Percentiles rank a stretch among this genome's conserved stretches.
Conservation (phyloP, 345 rosid species). For the Abelmoschus esculentus region DNA sequence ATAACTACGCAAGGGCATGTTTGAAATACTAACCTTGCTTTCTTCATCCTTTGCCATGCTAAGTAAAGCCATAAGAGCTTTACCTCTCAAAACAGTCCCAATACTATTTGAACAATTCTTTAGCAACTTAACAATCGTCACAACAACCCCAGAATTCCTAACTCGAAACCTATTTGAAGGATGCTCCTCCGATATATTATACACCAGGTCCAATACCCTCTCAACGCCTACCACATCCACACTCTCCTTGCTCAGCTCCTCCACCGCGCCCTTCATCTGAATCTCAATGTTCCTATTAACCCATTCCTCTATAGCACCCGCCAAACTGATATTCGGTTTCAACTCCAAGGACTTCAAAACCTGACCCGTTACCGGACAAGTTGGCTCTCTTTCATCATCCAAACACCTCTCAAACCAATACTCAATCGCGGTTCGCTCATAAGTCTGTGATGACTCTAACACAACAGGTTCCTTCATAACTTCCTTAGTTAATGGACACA, state of each 20-base stretch:
- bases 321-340: slow-evolving; percentile 37
- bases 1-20: neutral
- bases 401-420: slow-evolving; percentile 34
- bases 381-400: slow-evolving; percentile 27
- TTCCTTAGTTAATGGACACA: slow-evolving; percentile 41
- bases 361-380: slow-evolving; percentile 39
- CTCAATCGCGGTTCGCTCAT: slow-evolving; percentile 31
- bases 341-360: slow-evolving; percentile 27
- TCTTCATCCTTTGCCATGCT: slow-evolving; percentile 42
- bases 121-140: slow-evolving; percentile 27
- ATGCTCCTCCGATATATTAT: slow-evolving; percentile 29
- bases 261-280: slow-evolving; percentile 23
- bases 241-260: slow-evolving; percentile 24
- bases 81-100: slow-evolving; percentile 31
- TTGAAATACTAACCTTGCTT: slow-evolving; percentile 29
- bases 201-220: slow-evolving; percentile 21
- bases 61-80: slow-evolving; percentile 30
- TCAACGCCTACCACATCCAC: slow-evolving; percentile 19
- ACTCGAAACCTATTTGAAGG: slow-evolving; percentile 26
- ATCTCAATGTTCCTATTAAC: slow-evolving; percentile 29
- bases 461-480: slow-evolving; percentile 41
- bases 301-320: slow-evolving; percentile 45
- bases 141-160: slow-evolving; percentile 29
- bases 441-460: slow-evolving; percentile 37
- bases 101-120: slow-evolving; percentile 23